Evolutionary conservation across 2,329 filamentous ascomycete genomes (phyloP).

Genomic region (Aspergillus fischeri): DNA sequence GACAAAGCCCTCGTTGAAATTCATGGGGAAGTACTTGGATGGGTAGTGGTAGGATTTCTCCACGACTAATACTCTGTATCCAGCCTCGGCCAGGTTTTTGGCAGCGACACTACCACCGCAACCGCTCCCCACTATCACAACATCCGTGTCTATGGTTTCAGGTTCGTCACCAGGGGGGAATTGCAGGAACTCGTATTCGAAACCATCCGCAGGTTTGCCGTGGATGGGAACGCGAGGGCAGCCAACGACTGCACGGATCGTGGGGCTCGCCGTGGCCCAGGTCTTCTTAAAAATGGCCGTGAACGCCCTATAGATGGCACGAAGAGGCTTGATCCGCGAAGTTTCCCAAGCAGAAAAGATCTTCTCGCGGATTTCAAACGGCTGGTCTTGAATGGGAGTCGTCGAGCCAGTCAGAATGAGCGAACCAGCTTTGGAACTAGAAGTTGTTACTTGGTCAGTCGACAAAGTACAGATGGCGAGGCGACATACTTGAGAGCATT

Average conservation of each 20-base stretch:
- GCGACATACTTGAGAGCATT: slow-evolving; percentile 49
- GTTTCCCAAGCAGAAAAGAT: slow-evolving; percentile 52
- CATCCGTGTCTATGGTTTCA: slow-evolving; percentile 68
- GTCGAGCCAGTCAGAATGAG: slow-evolving; percentile 55
- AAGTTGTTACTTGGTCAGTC: not conserved
- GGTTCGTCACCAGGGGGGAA: slow-evolving; percentile 50
- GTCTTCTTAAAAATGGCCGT: slow-evolving; percentile 48
- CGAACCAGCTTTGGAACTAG: slow-evolving; percentile 52
- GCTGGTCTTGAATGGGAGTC: slow-evolving; percentile 52
- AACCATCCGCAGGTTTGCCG: slow-evolving; percentile 49
- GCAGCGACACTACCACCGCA: slow-evolving; percentile 80
- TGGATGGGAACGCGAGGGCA: slow-evolving; percentile 54
- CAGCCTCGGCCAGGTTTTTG: slow-evolving; percentile 74
- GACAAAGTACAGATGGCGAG: not conserved
- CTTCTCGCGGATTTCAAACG: slow-evolving; percentile 50
- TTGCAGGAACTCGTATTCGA: slow-evolving; percentile 56
- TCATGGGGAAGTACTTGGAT: slow-evolving; percentile 70
- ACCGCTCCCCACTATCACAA: slow-evolving; percentile 81
- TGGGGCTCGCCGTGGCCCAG: slow-evolving; percentile 52
- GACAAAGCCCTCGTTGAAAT: slow-evolving; percentile 53
- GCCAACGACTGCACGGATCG: slow-evolving; percentile 48
- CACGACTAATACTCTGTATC: slow-evolving; percentile 70
- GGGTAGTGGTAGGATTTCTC: slow-evolving; percentile 79
- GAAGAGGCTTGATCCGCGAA: slow-evolving; percentile 51
- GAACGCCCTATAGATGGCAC: slow-evolving; percentile 48